A percentile compares a stretch with the other conserved stretches of the same genome.
These are phyloP conservation scores for Penicillium verhagenii DNA, from an alignment of 495 filamentous ascomycete genomes.

Conservation along the genomic window DNA sequence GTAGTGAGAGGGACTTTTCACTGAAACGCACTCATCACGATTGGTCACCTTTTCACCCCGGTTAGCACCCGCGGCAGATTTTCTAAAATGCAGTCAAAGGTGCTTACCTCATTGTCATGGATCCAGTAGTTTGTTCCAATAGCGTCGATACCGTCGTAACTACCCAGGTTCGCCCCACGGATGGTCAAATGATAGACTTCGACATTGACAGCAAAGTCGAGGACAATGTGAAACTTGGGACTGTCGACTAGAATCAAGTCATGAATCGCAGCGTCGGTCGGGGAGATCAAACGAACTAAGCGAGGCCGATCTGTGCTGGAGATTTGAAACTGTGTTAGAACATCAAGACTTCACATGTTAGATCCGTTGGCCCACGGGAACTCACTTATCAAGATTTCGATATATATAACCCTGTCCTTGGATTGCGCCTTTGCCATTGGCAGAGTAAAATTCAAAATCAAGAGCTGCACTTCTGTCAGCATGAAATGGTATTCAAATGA, in stretches of 20 bases:
- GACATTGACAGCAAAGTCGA: conserved; percentile 42
- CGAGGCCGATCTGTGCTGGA: conserved; percentile 29
- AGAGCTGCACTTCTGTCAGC: no score
- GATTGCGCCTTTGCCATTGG: conserved; percentile 41
- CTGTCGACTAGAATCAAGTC: conserved; percentile 46
- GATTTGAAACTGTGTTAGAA: background rate
- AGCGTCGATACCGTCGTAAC: conserved; percentile 44
- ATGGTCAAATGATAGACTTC: conserved; percentile 47
- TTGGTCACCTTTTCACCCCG: conserved; percentile 33
- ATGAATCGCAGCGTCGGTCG: conserved; percentile 41
- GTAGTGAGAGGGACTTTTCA: conserved; percentile 42
- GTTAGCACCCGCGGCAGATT: background rate
- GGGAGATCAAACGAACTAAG: conserved; percentile 32
- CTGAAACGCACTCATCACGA: conserved; percentile 47
- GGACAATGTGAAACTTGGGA: conserved; percentile 42
- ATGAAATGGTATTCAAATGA: no score
- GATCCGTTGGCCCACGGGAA: no score
- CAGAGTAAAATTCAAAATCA: conserved; percentile 47
- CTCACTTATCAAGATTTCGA: conserved; percentile 26
- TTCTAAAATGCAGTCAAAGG: background rate
- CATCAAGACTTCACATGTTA: background rate
- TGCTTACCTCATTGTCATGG: conserved; percentile 43
- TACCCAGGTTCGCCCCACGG: conserved; percentile 40
- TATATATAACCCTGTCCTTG: conserved; percentile 47
- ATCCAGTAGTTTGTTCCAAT: conserved; percentile 44